Percentiles rank a stretch among this genome's conserved stretches.
These are phyloP conservation scores for Trichoderma sp. DNA, from an alignment of 2,329 filamentous ascomycete species.

Conservation along the genomic window DNA sequence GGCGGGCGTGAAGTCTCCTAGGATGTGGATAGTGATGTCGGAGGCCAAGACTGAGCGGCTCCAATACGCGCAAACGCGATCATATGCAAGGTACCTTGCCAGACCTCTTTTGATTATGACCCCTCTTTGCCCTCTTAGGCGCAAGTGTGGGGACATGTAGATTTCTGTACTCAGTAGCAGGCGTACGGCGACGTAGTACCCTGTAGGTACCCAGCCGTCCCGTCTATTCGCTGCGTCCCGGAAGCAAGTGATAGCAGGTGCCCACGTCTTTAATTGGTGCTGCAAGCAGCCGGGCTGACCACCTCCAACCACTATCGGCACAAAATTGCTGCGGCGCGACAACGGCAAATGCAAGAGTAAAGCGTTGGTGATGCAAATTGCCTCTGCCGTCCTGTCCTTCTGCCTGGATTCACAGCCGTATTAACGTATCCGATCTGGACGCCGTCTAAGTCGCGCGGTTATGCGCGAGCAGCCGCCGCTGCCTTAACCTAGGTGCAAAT, in stretches of 20 bases:
- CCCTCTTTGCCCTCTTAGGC: slow-evolving; percentile 4
- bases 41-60: background rate
- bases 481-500: slow-evolving; percentile 5
- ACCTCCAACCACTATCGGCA: slow-evolving; percentile 10
- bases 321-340: slow-evolving; percentile 19
- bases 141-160: slow-evolving; percentile 1
- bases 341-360: slow-evolving; percentile 1
- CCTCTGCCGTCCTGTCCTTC: background rate
- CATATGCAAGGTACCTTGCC: slow-evolving; percentile 15
- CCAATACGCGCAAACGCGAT: background rate
- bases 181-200: background rate
- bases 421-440: background rate
- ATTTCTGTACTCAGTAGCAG: background rate
- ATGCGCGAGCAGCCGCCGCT: slow-evolving; percentile 22
- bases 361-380: background rate
- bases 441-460: slow-evolving; percentile 12
- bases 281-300: slow-evolving; percentile 8
- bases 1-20: background rate
- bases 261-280: slow-evolving; percentile 8
- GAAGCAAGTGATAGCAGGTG: slow-evolving; percentile 6
- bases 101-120: slow-evolving; percentile 11
- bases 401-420: background rate
- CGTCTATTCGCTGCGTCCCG: background rate
- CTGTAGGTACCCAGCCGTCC: background rate
- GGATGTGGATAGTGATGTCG: background rate